These are phyloP conservation scores for Yamadazyma dushanensis DNA, from an alignment of 1,139 yeast species.

Conservation along the genomic window DNA sequence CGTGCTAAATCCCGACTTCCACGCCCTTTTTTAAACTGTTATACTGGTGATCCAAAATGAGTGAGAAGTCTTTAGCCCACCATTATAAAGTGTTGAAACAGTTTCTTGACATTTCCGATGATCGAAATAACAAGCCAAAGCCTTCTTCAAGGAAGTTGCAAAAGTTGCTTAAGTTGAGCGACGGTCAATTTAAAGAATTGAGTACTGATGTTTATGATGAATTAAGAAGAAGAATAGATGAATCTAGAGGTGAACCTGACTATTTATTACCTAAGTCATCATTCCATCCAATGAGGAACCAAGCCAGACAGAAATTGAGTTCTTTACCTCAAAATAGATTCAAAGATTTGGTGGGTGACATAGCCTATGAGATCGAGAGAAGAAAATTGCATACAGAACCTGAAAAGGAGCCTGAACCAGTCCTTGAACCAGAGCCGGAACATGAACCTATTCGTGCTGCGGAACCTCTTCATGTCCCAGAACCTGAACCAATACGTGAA, in stretches of 20 bases:
- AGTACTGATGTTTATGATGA: constrained; percentile 95
- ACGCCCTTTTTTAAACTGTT: not conserved
- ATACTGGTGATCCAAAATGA: no score
- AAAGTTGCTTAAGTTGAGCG: constrained; percentile 74
- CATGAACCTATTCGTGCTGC: not conserved
- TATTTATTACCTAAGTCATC: constrained; percentile 66
- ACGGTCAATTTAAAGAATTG: constrained; percentile 85
- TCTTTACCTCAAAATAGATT: constrained; percentile 80
- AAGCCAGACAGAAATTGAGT: constrained; percentile 90
- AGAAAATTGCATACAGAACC: constrained; percentile 50
- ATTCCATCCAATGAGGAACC: constrained; percentile 92
- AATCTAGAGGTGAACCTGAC: constrained; percentile 56
- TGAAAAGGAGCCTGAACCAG: not conserved
- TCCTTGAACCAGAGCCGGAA: not conserved
- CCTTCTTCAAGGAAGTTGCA: constrained; percentile 61
- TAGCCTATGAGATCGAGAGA: constrained; percentile 81
- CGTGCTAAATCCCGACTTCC: no score
- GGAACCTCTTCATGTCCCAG: not conserved
- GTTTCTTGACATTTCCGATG: constrained; percentile 54
- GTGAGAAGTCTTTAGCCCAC: constrained; percentile 40
- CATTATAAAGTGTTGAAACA: constrained; percentile 54
- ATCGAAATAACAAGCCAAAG: constrained; percentile 41
- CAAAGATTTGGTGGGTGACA: constrained; percentile 88
- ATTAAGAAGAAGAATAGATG: constrained; percentile 68
- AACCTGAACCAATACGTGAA: not conserved